These are phyloP conservation scores for Auxenochlorella protothecoides DNA, from an alignment of 139 green algal genomes.

Conservation along the genomic window DNA sequence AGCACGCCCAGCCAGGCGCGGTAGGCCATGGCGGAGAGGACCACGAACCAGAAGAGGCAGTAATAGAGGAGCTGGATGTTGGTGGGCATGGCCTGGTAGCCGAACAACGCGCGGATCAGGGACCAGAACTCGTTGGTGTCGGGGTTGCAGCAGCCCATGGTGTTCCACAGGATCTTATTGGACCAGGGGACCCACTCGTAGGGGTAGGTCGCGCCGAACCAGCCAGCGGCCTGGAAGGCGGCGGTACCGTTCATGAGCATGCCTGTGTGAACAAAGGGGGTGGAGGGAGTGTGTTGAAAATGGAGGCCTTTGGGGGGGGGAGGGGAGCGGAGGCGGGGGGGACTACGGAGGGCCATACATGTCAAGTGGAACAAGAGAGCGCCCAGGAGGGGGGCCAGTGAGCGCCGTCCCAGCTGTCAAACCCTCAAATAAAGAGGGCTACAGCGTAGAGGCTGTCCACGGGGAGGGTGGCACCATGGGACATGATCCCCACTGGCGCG, in stretches of 20 bases:
- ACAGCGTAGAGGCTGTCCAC: too few species aligned
- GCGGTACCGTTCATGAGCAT: constrained; percentile 15
- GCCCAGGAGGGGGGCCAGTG: too few species aligned
- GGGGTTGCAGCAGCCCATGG: constrained; percentile 26
- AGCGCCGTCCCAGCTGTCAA: too few species aligned
- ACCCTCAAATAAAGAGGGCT: too few species aligned
- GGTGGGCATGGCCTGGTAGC: constrained; percentile 28
- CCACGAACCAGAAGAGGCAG: constrained; percentile 24
- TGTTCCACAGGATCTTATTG: constrained; percentile 36
- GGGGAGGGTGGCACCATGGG: neutral
- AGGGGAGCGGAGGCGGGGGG: neutral
- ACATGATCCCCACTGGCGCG: too few species aligned
- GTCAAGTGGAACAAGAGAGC: too few species aligned
- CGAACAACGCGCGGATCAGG: constrained; percentile 38
- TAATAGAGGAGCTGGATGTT: constrained; percentile 25
- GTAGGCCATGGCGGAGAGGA: constrained; percentile 5
- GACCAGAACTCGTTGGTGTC: constrained; percentile 32
- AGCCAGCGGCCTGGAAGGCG: constrained; percentile 20
- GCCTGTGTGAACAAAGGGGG: constrained; percentile 4
- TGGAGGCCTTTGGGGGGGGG: neutral
- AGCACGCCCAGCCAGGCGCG: constrained; percentile 14
- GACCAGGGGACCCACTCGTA: constrained; percentile 21
- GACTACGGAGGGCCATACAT: neutral
- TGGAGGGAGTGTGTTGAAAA: neutral
- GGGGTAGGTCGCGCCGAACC: constrained; percentile 31